Evolutionary conservation across 345 rosid genomes (phyloP), one percentile per base, ranked within the genome.

Genomic region (Acer yangbiense): DNA sequence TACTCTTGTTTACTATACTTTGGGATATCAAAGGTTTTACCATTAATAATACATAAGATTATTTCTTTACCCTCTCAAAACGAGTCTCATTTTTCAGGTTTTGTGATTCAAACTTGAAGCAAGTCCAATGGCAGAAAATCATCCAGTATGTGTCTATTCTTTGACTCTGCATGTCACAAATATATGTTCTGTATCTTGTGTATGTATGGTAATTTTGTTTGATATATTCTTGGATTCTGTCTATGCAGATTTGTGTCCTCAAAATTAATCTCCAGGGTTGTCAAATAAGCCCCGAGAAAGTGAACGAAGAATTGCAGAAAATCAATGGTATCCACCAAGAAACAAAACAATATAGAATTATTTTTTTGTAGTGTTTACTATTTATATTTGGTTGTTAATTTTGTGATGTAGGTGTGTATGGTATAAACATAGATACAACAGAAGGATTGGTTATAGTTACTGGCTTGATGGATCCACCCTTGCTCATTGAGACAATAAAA

Each of bases 301-400:
- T 79, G 67, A 76, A 81, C 67, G 64, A 32, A n/a, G 66, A 20
- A 52, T 9, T 81, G 67, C 73, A 68, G 80, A 70, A 81, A 76
- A 81, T 79, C 57, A 71, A 73, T 13, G 85, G 87, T 79, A 67
- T 54, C 11, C 14, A 16, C 20, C 3, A 29, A 29, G 35, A 1
- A 12, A 46, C 11, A 21, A 68, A 12, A 20, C 6, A 48, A 46
- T 10, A 68, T 35, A 35, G 39, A 35, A 35, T 35, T 4, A 25
- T 35, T 35, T 35, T 35, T 25, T 25, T 46, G 0, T 72, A 10
- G 6, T 14, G 10, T 43, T 68, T n/a, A 4, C 13, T 7, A 3
- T 2, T 35, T 20, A 25, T 18, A 25, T 18, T 58, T 35, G 3
- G 7, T 48, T 9, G 14, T 71, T 23, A 73, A 20, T 55, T n/a